These are phyloP conservation scores for Aspergillus udagawae DNA, from an alignment of 2,329 filamentous ascomycete genomes.

Conservation along the genomic window DNA sequence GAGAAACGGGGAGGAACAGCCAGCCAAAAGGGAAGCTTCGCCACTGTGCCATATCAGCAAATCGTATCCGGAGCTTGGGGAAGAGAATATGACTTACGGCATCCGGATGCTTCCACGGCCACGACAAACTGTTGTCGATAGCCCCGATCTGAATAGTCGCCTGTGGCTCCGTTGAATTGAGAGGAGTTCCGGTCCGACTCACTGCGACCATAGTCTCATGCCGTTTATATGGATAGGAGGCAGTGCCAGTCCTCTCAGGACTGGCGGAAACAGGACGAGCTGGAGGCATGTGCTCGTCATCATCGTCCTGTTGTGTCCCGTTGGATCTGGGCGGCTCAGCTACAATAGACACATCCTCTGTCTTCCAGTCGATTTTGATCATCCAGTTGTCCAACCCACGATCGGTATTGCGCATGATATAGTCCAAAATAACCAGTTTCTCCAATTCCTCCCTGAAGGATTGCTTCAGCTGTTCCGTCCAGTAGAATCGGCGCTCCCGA, in stretches of 20 bases:
- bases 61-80: neutral
- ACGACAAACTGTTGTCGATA: slow-evolving; percentile 96
- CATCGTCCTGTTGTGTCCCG: slow-evolving; percentile 43
- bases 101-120: slow-evolving; percentile 99
- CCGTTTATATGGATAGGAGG: slow-evolving; percentile 65
- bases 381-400: slow-evolving; percentile 98
- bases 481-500: slow-evolving; percentile 60
- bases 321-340: slow-evolving; percentile 75
- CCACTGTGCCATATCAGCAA: slow-evolving; percentile 47
- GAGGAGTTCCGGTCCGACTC: slow-evolving; percentile 53
- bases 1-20: slow-evolving; percentile 93
- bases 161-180: slow-evolving; percentile 41
- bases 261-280: slow-evolving; percentile 60
- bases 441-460: slow-evolving; percentile 93
- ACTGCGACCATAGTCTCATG: slow-evolving; percentile 81
- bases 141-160: slow-evolving; percentile 76
- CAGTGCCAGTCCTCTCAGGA: slow-evolving; percentile 35
- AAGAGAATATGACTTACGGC: slow-evolving; percentile 51
- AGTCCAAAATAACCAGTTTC: slow-evolving; percentile 94
- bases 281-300: slow-evolving; percentile 45
- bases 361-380: slow-evolving; percentile 90
- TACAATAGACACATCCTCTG: slow-evolving; percentile 76
- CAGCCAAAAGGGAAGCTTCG: slow-evolving; percentile 95
- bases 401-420: slow-evolving; percentile 98
- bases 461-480: slow-evolving; percentile 85